phyloP scores from a whole-genome alignment of 495 filamentous ascomycete genomes.

The Talaromyces ruber region DNA sequence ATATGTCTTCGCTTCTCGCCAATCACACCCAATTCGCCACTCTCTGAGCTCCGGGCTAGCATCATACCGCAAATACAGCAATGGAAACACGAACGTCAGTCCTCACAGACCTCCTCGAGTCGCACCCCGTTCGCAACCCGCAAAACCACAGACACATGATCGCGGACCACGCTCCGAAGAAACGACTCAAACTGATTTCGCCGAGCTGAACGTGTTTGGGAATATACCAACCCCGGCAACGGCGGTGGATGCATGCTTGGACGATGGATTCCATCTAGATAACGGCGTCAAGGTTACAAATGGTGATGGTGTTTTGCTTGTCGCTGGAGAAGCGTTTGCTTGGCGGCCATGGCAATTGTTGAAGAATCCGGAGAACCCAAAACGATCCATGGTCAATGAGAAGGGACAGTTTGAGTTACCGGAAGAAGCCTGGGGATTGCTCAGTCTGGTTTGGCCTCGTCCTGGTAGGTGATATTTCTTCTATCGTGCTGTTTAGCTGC shows the following conservation, averaged over 20 bases:
- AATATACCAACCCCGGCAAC: slow-evolving; percentile 69
- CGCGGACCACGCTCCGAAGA: slow-evolving; percentile 52
- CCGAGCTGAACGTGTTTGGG: slow-evolving; percentile 67
- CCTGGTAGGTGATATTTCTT: slow-evolving; percentile 55
- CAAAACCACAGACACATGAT: slow-evolving; percentile 38
- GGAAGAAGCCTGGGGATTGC: slow-evolving; percentile 61
- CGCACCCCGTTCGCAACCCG: slow-evolving; percentile 29
- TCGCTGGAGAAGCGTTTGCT: slow-evolving; percentile 76
- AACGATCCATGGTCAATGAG: slow-evolving; percentile 51
- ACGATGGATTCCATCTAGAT: slow-evolving; percentile 73
- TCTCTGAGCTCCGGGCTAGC: background rate
- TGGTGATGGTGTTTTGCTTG: slow-evolving; percentile 62
- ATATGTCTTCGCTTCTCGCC: background rate
- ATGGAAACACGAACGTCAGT: slow-evolving; percentile 1
- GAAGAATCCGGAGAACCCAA: slow-evolving; percentile 19
- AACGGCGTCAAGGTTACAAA: slow-evolving; percentile 60
- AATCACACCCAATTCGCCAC: background rate
- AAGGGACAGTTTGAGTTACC: slow-evolving; percentile 77
- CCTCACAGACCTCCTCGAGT: slow-evolving; percentile 22
- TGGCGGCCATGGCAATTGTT: slow-evolving; percentile 70
- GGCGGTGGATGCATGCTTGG: slow-evolving; percentile 66
- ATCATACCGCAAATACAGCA: slow-evolving; percentile 22
- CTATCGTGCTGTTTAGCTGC: slow-evolving; percentile 11
- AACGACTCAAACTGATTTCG: slow-evolving; percentile 68
- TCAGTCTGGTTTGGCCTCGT: slow-evolving; percentile 79